These are phyloP conservation scores for Fusarium setosum DNA, from an alignment of 2,329 filamentous ascomycete species.

Conservation along the genomic window DNA sequence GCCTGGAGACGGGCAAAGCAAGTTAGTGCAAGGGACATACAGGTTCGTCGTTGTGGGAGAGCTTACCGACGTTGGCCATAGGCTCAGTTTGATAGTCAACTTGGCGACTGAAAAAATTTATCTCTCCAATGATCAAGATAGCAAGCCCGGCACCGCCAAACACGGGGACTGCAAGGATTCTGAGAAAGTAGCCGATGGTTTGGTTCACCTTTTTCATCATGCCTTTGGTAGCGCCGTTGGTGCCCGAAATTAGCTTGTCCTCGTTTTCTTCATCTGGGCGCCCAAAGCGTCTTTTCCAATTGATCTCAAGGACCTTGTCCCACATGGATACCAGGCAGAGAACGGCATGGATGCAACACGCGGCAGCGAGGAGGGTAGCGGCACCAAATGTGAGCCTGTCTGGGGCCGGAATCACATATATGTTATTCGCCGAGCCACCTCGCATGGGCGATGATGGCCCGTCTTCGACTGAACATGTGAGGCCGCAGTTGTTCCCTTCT, in stretches of 20 bases:
- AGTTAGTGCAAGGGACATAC: background rate
- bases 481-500: slow-evolving; percentile 53
- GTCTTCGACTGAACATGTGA: slow-evolving; percentile 56
- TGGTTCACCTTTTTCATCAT: slow-evolving; percentile 67
- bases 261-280: slow-evolving; percentile 33
- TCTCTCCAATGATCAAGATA: slow-evolving; percentile 71
- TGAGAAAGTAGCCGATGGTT: slow-evolving; percentile 64
- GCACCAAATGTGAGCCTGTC: slow-evolving; percentile 66
- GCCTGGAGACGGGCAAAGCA: slow-evolving; percentile 45
- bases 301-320: slow-evolving; percentile 72
- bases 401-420: slow-evolving; percentile 72
- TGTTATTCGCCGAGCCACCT: slow-evolving; percentile 65
- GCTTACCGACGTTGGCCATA: slow-evolving; percentile 68
- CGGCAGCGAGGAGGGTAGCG: slow-evolving; percentile 70
- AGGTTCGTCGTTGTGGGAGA: rapidly evolving
- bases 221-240: slow-evolving; percentile 63
- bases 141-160: slow-evolving; percentile 69
- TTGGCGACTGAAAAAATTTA: slow-evolving; percentile 70
- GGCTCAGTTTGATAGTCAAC: slow-evolving; percentile 71
- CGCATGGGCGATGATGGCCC: slow-evolving; percentile 68
- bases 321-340: slow-evolving; percentile 71
- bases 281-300: slow-evolving; percentile 62
- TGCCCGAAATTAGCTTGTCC: slow-evolving; percentile 60
- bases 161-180: slow-evolving; percentile 67
- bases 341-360: slow-evolving; percentile 73